A percentile compares a stretch with the other conserved stretches of the same genome.
Evolutionary conservation across 352 stramenopile genomes (phyloP).

Genomic region (Phytophthora capsici): DNA sequence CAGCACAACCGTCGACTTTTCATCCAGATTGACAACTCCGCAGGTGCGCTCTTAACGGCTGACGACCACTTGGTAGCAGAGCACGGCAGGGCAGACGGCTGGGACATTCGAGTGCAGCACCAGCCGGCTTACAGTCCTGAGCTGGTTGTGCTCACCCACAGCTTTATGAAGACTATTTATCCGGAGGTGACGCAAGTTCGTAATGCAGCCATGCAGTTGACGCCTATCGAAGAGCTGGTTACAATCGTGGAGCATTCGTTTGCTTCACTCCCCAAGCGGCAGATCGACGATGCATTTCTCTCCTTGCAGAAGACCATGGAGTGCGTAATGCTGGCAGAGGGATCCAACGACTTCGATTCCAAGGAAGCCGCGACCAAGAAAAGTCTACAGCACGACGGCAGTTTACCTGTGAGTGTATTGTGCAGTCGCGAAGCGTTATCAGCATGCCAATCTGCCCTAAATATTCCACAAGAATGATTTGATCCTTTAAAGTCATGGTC

Average conservation of each 20-base stretch:
- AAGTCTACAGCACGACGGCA: constrained; percentile 43
- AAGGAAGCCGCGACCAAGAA: constrained; percentile 36
- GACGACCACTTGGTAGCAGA: constrained; percentile 42
- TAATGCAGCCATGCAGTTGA: constrained; percentile 2
- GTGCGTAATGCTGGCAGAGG: constrained; percentile 38
- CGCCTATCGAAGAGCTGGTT: constrained; percentile 34
- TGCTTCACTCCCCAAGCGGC: constrained; percentile 22
- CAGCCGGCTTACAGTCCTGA: constrained; percentile 48
- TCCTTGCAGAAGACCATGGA: constrained; percentile 52
- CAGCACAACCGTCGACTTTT: constrained; percentile 27
- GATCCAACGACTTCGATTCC: constrained; percentile 43
- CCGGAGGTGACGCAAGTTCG: constrained; percentile 22
- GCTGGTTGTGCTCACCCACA: constrained; percentile 43
- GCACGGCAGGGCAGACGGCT: constrained; percentile 35
- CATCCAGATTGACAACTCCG: constrained; percentile 50
- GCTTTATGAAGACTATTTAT: constrained; percentile 41
- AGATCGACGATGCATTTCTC: constrained; percentile 37
- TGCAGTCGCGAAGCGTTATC: constrained; percentile 37
- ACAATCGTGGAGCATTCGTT: constrained; percentile 34
- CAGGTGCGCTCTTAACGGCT: constrained; percentile 41
- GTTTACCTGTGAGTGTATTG: constrained; percentile 44
- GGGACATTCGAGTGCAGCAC: constrained; percentile 49
- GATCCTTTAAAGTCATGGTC: too few relatives aligned
- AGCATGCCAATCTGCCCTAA: constrained; percentile 32
- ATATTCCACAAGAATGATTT: constrained; percentile 1